Evolutionary conservation across 1,139 yeast genomes (phyloP), one percentile per base, ranked within the genome.

Genomic region (Kodamaea ohmeri): DNA sequence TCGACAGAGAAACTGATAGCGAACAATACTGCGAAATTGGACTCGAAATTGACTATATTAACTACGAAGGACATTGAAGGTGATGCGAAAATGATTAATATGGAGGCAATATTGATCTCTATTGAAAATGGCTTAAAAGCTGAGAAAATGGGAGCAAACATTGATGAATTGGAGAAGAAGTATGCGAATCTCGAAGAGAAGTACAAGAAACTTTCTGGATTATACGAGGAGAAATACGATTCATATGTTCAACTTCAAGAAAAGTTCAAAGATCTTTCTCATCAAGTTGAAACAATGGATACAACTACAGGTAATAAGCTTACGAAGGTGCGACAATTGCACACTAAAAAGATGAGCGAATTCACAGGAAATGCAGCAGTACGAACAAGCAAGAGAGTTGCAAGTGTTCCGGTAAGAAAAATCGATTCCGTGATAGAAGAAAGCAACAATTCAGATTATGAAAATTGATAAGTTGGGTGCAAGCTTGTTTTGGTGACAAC

Each of bases 251-350:
- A 41, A 0, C 51, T 67, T 20, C 61, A 56, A 30, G 41, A 43
- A 3, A 58, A 60, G 16, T 68, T 55, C 44, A 46, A 55, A 26
- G 45, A 44, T 7, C 48, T 67, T 21, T 45, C 55, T 13, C 17
- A 37, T 4, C 45, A 40, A 19, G 43, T 50, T 16, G 44, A 43
- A 25, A 28, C 25, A 16, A 34, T 46, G 19, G 41, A 39, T 9
- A 24, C 34, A 3, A 34, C 36, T 6, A 36, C 41, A 4, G 25
- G 39, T 7, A 17, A 34, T 2, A 45, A 36, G 15, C 40, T 63
- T 24, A 50, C 50, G 12, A 63, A 63, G 32, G 50, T 65, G 3
- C 60, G 60, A 12, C 60, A 59, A 36, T 52, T 67, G 32, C 72
- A 67, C 45, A 40, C 54, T 3, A 43, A 48, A 17, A 59, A 53